Evolutionary conservation across 805 yeast species (phyloP).

Genomic region (Candida chauliodis): DNA sequence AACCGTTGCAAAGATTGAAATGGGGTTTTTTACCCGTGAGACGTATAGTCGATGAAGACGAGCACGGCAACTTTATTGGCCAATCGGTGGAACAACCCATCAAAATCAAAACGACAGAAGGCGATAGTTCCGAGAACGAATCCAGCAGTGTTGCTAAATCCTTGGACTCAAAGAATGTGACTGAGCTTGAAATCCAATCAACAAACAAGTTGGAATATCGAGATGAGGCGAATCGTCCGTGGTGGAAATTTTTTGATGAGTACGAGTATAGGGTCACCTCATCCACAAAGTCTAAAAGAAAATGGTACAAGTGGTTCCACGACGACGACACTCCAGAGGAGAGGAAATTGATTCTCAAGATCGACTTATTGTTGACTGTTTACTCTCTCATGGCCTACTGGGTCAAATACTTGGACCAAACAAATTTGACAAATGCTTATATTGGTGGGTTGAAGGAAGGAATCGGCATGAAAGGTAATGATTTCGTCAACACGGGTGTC

Average conservation of each 20-base stretch:
- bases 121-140: neutral
- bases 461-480: conserved; percentile 57
- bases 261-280: conserved; percentile 53
- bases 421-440: conserved; percentile 63
- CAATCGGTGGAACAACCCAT: conserved; percentile 30
- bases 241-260: conserved; percentile 47
- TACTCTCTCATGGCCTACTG: conserved; percentile 48
- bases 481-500: conserved; percentile 56
- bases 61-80: conserved; percentile 9
- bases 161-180: conserved; percentile 11
- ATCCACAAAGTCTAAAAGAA: conserved; percentile 22
- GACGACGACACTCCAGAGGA: conserved; percentile 43
- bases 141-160: conserved; percentile 19
- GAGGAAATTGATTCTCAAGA: conserved; percentile 24
- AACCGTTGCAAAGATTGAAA: conserved; percentile 17
- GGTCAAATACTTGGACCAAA: conserved; percentile 63
- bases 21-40: conserved; percentile 35
- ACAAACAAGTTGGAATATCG: conserved; percentile 22
- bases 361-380: conserved; percentile 30
- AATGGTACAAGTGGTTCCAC: conserved; percentile 45
- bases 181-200: conserved; percentile 7
- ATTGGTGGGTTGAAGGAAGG: conserved; percentile 60
- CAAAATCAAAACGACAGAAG: conserved; percentile 4
- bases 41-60: conserved; percentile 32
- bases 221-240: conserved; percentile 30